Evolutionary conservation across 108 stramenopile species (phyloP).

Genomic region (Thalassiosira profunda): DNA sequence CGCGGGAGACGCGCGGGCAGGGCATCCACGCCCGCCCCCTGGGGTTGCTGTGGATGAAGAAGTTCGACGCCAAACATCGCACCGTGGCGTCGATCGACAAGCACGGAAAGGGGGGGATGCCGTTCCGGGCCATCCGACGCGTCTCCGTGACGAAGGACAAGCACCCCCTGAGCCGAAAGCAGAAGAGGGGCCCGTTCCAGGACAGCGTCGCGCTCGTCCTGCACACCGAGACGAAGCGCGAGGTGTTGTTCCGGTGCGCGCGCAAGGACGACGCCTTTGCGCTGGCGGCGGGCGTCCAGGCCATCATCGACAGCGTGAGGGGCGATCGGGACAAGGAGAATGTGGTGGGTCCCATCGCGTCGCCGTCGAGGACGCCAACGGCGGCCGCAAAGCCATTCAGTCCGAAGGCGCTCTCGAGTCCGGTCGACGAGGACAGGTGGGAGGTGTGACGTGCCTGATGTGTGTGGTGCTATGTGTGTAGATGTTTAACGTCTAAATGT

Average conservation of each 20-base stretch:
- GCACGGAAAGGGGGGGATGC: slow-evolving; percentile 47
- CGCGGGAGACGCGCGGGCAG: slow-evolving; percentile 56
- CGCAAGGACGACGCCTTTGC: slow-evolving; percentile 38
- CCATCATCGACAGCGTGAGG: slow-evolving; percentile 42
- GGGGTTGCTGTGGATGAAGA: slow-evolving; percentile 54
- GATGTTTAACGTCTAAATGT: too few species aligned
- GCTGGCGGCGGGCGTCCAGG: slow-evolving; percentile 44
- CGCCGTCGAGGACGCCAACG: not conserved
- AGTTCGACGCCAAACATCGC: slow-evolving; percentile 34
- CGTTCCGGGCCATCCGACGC: slow-evolving; percentile 25
- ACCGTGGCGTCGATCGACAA: slow-evolving; percentile 35
- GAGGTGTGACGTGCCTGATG: slow-evolving; percentile 1
- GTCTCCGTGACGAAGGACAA: slow-evolving; percentile 40
- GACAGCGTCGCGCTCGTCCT: slow-evolving; percentile 49
- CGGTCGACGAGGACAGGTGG: slow-evolving; percentile 12
- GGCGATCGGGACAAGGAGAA: slow-evolving; percentile 23
- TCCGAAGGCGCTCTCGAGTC: slow-evolving; percentile 6
- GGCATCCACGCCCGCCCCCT: slow-evolving; percentile 33
- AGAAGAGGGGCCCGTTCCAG: slow-evolving; percentile 51
- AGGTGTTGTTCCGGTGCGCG: slow-evolving; percentile 41
- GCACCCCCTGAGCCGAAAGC: slow-evolving; percentile 43
- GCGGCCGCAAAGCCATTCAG: slow-evolving; percentile 21
- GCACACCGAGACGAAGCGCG: slow-evolving; percentile 34
- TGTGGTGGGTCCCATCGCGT: not conserved
- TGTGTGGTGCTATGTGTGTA: not conserved